Evolutionary conservation across 179 eudicot genomes (phyloP).

Genomic region (Silene noctiflora): DNA sequence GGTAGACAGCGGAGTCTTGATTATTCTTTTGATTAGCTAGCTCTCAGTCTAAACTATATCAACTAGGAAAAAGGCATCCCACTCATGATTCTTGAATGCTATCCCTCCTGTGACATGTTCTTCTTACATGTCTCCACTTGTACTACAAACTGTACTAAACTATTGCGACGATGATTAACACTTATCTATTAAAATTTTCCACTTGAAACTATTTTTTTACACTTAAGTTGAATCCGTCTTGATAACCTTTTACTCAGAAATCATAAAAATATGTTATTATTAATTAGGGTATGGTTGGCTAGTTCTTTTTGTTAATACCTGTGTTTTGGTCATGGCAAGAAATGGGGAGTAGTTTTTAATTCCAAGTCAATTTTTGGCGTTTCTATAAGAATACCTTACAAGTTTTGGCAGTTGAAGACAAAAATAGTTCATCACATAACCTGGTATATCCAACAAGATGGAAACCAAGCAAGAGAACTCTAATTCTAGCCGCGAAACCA

Average conservation of each 20-base stretch:
- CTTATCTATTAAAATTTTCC: neutral
- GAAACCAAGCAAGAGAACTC: slow-evolving; percentile 21
- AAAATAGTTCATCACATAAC: neutral
- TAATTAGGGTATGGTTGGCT: slow-evolving; percentile 18
- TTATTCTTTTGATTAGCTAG: slow-evolving; percentile 7
- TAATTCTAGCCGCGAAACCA: slow-evolving; percentile 11
- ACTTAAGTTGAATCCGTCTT: slow-evolving; percentile 25
- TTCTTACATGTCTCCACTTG: slow-evolving; percentile 20
- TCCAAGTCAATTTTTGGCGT: slow-evolving; percentile 25
- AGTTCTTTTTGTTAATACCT: slow-evolving; percentile 23
- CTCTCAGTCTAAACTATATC: slow-evolving; percentile 15
- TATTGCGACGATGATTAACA: neutral
- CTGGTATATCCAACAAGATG: slow-evolving; percentile 13
- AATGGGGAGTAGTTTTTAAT: slow-evolving; percentile 21
- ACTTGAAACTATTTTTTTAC: slow-evolving; percentile 3
- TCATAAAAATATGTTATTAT: slow-evolving; percentile 3
- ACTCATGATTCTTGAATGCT: slow-evolving; percentile 25
- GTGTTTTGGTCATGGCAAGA: slow-evolving; percentile 24
- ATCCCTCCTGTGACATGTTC: slow-evolving; percentile 27
- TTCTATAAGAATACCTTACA: slow-evolving; percentile 26
- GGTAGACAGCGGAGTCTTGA: slow-evolving; percentile 20
- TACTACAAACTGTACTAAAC: neutral
- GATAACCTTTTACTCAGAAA: slow-evolving; percentile 7
- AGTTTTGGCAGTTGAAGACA: slow-evolving; percentile 2
- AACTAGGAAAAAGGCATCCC: slow-evolving; percentile 24